phyloP scores from a whole-genome alignment of 2,329 filamentous ascomycete species.

The Trichoderma pleuroti region DNA sequence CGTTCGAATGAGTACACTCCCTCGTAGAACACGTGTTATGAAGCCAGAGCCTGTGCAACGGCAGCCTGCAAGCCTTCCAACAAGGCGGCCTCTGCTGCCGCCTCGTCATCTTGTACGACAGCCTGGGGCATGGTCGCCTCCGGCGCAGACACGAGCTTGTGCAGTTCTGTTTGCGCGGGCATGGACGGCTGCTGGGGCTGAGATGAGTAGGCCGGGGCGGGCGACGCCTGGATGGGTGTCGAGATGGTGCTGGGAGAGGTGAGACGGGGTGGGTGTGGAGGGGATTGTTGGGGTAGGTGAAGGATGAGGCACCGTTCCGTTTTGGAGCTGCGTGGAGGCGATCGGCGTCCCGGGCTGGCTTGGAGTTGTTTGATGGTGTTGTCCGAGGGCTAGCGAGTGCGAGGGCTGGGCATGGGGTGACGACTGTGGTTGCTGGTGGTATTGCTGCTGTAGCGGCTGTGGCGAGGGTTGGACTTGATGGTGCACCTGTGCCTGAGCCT shows the following conservation, averaged over 20 bases:
- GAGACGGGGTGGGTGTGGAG: constrained; percentile 17
- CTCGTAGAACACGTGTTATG: not conserved
- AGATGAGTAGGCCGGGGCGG: constrained; percentile 22
- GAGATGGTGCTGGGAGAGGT: constrained; percentile 4
- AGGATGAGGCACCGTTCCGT: not conserved
- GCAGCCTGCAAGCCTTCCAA: constrained; percentile 36
- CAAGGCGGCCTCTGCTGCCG: constrained; percentile 35
- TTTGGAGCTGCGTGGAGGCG: constrained; percentile 4
- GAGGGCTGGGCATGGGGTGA: not conserved
- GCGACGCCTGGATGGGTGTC: constrained; percentile 7
- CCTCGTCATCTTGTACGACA: constrained; percentile 29
- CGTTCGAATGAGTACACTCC: not conserved
- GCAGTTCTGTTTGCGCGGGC: constrained; percentile 12
- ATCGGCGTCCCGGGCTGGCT: constrained; percentile 13
- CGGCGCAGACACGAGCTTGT: constrained; percentile 23
- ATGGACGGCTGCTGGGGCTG: constrained; percentile 15
- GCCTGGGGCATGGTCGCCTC: constrained; percentile 26
- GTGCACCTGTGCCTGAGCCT: constrained; percentile 14
- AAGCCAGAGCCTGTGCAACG: constrained; percentile 29
- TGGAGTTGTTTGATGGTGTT: constrained; percentile 10
- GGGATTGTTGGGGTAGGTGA: constrained; percentile 12
- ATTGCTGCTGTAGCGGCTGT: constrained; percentile 12
- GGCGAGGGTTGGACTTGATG: constrained; percentile 1
- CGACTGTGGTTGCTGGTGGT: not conserved
- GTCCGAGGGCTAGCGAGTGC: not conserved